Base-by-base conservation (phyloP, 805 yeast species). In the Hemisphaericaspora nanyangensis region DNA sequence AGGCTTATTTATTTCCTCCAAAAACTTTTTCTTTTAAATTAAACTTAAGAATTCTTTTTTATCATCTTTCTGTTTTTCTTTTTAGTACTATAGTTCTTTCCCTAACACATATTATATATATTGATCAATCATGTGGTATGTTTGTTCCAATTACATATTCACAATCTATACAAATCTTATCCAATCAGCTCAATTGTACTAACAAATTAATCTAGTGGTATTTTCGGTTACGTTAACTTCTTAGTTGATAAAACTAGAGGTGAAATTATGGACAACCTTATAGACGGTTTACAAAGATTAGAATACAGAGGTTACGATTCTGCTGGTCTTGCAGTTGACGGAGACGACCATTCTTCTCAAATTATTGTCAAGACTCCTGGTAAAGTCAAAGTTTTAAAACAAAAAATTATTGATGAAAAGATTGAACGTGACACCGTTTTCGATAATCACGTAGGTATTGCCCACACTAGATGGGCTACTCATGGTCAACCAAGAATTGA, bases 391-490 rank as follows among this genome's bases (percentile, higher is more conserved):
- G 82, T 80, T 42, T 80, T 93, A 60, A 82, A 76, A 60, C 73
- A 79, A 46, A 81, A 82, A 64, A 79, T 86, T 49, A 70, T 65
- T 24, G 52, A 46, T 36, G 56, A 61, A 17, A 61, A 76, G 33
- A 74, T 81, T 42, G 77, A 84, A 54, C 73, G 82, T 51, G 63
- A 73, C 20, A 80, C 77, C 44, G 72, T 78, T 16, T 89, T 87
- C 58, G 82, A 78, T 52, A 79, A 83, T 61, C 99, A 93, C 60
- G 89, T 82, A 44, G 99, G 96, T 59, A 93, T 93, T 61, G 98
- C 99, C 17, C 99, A 93, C 68, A 93, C 99, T 11, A 85, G 99
- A 73, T 93, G 99, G 99, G 99, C 99, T 37, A 93, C 99, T 28
- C 99, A 93, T 64, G 99, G 99, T 65, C 86, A 82, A 54, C 97